Evolutionary conservation across 768 basidiomycete species (phyloP).

Genomic region (Cystofilobasidium macerans): DNA sequence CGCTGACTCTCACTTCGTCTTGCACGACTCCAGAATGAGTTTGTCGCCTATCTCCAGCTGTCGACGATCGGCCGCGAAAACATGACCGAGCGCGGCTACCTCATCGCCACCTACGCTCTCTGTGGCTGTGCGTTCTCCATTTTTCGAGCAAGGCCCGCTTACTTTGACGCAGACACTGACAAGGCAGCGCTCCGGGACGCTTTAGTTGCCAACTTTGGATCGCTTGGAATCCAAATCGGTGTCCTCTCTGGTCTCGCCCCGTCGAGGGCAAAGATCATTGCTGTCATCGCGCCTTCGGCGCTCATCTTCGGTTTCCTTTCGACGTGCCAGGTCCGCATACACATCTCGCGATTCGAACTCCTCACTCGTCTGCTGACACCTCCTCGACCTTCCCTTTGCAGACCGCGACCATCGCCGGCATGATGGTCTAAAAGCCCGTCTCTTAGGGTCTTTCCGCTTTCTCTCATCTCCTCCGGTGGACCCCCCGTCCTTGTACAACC

Average conservation of each 20-base stretch:
- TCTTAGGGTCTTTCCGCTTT: too few species aligned
- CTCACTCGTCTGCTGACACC: not conserved
- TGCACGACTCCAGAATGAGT: not conserved
- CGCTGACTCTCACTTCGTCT: not conserved
- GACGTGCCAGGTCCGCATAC: constrained; percentile 20
- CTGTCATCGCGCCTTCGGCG: constrained; percentile 50
- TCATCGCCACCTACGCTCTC: constrained; percentile 8
- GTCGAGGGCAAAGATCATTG: constrained; percentile 58
- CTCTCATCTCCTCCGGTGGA: too few species aligned
- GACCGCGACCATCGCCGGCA: constrained; percentile 50
- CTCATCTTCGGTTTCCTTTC: constrained; percentile 62
- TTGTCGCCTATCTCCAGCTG: not conserved
- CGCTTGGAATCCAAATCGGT: constrained; percentile 75
- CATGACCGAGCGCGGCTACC: constrained; percentile 9
- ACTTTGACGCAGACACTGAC: too few species aligned
- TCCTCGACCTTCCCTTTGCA: constrained; percentile 32
- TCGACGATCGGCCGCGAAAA: not conserved
- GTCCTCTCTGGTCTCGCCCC: constrained; percentile 62
- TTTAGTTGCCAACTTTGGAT: constrained; percentile 42
- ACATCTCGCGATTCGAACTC: not conserved
- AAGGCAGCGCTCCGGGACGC: too few species aligned
- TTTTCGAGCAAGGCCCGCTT: too few species aligned
- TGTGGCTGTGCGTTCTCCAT: too few species aligned
- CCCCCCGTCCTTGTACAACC: too few species aligned
- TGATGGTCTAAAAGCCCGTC: constrained; percentile 38